Evolutionary conservation across 1,284 basidiomycete species (phyloP), one percentile per base, ranked within the genome.

Genomic region (Tilletia horrida): DNA sequence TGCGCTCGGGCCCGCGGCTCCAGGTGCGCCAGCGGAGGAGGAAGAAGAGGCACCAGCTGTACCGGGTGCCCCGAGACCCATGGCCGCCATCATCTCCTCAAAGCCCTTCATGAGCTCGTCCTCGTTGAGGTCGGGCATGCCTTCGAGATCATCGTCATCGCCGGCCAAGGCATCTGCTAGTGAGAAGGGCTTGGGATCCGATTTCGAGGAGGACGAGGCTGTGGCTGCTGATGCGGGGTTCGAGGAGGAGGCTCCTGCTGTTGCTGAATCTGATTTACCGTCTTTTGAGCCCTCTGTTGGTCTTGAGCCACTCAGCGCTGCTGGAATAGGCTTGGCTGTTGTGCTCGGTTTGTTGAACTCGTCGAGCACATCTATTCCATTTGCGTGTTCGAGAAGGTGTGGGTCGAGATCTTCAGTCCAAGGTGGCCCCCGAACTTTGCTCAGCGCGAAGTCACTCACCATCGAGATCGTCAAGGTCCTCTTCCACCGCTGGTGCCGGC

Each of bases 321-420:
- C 70, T 4, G 81, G 72, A 71, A 82, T 66, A 75, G n/a, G 63
- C 55, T 23, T 63, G 52, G 63, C 62, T 3, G 73, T 68, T 9
- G 68, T 45, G 11, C 74, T 35, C 27, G 75, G 73, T 59, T 72
- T 63, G 44, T 76, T 73, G 72, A 84, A 82, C 48, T 84, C 81
- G 59, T 87, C 85, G 68, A 89, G 83, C 65, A 89, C 85, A 80
- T 88, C 87, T 88, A 74, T 61, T 2, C 23, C 21, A 27, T 18
- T 25, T 48, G 7, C 47, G 23, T 4, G 23, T 48, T 25, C 47
- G 47, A 7, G 18, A 25, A 48, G 47, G 16, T 18, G 23, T 48
- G 47, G 47, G 47, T 25, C 23, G 16, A 48, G 18, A n/a, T 23
- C 4, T 4, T 48, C 45, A 48, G 45, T 6, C 21, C 9, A 29